Base-by-base conservation (phyloP, 1,284 basidiomycete species). In the Fomitopsis betulina region DNA sequence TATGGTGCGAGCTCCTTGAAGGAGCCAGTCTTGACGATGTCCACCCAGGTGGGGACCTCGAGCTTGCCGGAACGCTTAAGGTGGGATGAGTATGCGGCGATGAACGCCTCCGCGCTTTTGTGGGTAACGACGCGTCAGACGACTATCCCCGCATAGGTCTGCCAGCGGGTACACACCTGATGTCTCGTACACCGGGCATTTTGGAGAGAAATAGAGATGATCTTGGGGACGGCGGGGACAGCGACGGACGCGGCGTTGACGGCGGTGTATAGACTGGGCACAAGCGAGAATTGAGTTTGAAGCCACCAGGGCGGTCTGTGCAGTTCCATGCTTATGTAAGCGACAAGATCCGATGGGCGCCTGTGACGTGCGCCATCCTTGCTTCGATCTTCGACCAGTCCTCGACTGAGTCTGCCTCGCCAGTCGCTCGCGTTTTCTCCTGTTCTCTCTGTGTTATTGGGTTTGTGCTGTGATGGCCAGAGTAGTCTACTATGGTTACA, bases 1-100 rank as follows among this genome's bases (percentile, higher is more conserved):
- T 98, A 98, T 59, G 96, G 96, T 57, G 96, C 96, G 65, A 96
- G 93, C 82, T 99, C 96, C 82, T 98, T 99, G 86, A 84, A 96
- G 63, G 91, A 79, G 73, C 94, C 97, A 61, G 96, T 99, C 85
- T 99, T 99, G 77, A 99, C 96, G 70, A 98, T 85, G 79, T 99
- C 96, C 62, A 95, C 96, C 97, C 97, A 99, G 77, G 88, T 91
- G 69, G 96, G 96, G 67, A 99, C 93, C 82, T 99, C 96, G 71
- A 97, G 90, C 83, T 96, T 96, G 76, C 94, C 94, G 63, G 94
- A 94, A 69, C 94, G 89, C 82, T 96, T 96, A 72, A 96, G 83
- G 80, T 96, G 95, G 71, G 91, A 91, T 68, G 93, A 81, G 78
- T 97, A 97, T 71, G 94, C 94, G 64, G 83, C 70, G 76, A 96